phyloP scores from a whole-genome alignment of 805 yeast species.

The Metschnikowia koreensis region DNA sequence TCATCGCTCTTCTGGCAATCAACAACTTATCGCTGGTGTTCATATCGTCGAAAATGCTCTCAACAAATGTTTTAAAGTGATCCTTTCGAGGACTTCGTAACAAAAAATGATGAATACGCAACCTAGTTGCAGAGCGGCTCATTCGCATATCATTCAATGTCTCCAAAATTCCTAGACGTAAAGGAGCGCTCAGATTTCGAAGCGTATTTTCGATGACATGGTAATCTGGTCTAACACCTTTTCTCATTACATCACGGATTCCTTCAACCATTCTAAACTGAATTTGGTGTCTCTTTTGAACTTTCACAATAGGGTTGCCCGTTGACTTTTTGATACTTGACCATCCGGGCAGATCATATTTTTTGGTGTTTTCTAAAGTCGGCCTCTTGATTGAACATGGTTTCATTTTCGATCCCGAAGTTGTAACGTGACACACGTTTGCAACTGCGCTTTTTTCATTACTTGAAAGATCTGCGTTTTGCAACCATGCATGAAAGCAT shows the following conservation, averaged over 20 bases:
- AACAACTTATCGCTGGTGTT: slow-evolving; percentile 28
- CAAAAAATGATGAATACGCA: slow-evolving; percentile 14
- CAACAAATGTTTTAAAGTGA: slow-evolving; percentile 18
- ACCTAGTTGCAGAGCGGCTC: slow-evolving; percentile 19
- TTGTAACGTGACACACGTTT: slow-evolving; percentile 18
- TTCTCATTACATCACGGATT: slow-evolving; percentile 29
- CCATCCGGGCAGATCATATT: slow-evolving; percentile 29
- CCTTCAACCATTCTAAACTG: slow-evolving; percentile 33
- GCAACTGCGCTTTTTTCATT: slow-evolving; percentile 15
- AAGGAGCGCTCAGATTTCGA: slow-evolving; percentile 22
- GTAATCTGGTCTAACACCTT: slow-evolving; percentile 38
- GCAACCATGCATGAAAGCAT: slow-evolving; percentile 22
- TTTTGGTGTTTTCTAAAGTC: slow-evolving; percentile 18
- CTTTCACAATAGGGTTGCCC: slow-evolving; percentile 8
- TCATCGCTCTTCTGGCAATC: slow-evolving; percentile 31
- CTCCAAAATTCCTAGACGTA: slow-evolving; percentile 19
- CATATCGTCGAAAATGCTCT: slow-evolving; percentile 14
- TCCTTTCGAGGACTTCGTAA: slow-evolving; percentile 18
- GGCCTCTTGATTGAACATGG: slow-evolving; percentile 25
- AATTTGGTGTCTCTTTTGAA: slow-evolving; percentile 24
- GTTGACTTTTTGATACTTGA: slow-evolving; percentile 17
- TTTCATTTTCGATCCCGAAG: slow-evolving; percentile 25
- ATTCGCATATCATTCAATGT: slow-evolving; percentile 27
- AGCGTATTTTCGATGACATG: slow-evolving; percentile 32
- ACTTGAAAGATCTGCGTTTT: slow-evolving; percentile 4